Evolutionary conservation across 2,329 filamentous ascomycete species (phyloP), one percentile per base, ranked within the genome.

Genomic region (Chrysoporthe deuterocubensis): DNA sequence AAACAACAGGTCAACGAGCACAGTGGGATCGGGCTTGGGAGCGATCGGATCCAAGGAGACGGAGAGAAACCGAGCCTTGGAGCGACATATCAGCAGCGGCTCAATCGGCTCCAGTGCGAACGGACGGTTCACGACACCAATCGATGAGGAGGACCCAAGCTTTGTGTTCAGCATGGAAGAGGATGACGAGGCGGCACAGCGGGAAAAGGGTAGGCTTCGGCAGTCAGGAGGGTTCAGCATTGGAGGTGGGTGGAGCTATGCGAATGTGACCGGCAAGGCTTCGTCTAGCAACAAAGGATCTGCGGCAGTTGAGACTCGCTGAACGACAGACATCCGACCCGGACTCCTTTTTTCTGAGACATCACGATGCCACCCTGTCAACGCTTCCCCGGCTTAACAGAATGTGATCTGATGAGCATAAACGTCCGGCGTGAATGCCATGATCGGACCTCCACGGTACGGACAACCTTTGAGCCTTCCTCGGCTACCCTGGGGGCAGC

Each of bases 141-240:
- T 90, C 70, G 87, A 89, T 68, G 88, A 90, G 74, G 88, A 90
- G 72, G 87, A 90, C 66, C 81, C 85, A 4, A 84, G 87, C 37
- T 89, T 90, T 71, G 85, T 90, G 16, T 90, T 90, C 75, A 86
- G 81, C 73, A 90, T 90, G 87, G 88, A 90, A 71, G 86, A 88
- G 66, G 86, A 87, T 37, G 85, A 86, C 32, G 86, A 88, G 43
- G 79, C 83, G 32, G 32, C 79, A 83, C 78, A 79, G 66, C 79
- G 54, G 42, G 54, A 65, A 43, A 65, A 58, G 44, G 65, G 50
- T 11, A 78, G 83, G 63, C 87, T 86, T 77, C 82, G 84, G 66
- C 79, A 76, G 1, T 84, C 84, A 2, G 82, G 81, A 5, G 81
- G 42, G 14, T 70, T 67, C n/a, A 54, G 65, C 7, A 76, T 80